Evolutionary conservation across 805 yeast species (phyloP), one percentile per base, ranked within the genome.

Genomic region (Diddensiella transvaalensis): DNA sequence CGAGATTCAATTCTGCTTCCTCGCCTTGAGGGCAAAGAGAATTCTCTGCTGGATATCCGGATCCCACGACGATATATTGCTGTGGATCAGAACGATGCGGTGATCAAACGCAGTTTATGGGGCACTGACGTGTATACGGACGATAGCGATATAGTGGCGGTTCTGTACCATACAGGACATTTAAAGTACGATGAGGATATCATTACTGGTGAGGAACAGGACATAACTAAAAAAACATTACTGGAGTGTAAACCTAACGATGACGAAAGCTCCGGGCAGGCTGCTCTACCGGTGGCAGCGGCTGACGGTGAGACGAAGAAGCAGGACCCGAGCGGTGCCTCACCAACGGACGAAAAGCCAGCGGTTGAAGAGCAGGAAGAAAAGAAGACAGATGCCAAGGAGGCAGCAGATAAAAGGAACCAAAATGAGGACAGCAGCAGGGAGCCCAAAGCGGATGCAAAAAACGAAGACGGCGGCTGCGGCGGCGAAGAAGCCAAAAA

Each of bases 41-140:
- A 71, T 50, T 53, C 66, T 22, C 60, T 79, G 3, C 62, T 84
- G 18, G 83, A 82, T 55, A 67, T 84, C 22, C 73, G 79, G 48
- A 72, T 84, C 11, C 79, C 87, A n/a, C 62, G 63, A 46, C 51
- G 70, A 40, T 73, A 67, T 55, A 61, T 77, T 41, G 48, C 56
- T n/a, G 59, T 66, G 4, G 67, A 71, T 37, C 59, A 66, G 32
- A 71, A 70, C 44, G 47, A 55, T 4, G 71, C 69, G 24, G 72
- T 79, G 44, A 71, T 69, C 11, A 60, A 57, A 30, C 78, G 83
- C 24, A 69, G 80, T 44, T 75, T 89, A 1, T 91, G 98, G 98
- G 99, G 99, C 1, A 78, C 90, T 1, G 96, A 90, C 39, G 72
- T 93, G 0, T 93, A 91, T 65, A 87, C 97, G 0, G 98, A 93